Base-by-base conservation (phyloP, 1,284 basidiomycete species). In the Ganoderma boninense region DNA sequence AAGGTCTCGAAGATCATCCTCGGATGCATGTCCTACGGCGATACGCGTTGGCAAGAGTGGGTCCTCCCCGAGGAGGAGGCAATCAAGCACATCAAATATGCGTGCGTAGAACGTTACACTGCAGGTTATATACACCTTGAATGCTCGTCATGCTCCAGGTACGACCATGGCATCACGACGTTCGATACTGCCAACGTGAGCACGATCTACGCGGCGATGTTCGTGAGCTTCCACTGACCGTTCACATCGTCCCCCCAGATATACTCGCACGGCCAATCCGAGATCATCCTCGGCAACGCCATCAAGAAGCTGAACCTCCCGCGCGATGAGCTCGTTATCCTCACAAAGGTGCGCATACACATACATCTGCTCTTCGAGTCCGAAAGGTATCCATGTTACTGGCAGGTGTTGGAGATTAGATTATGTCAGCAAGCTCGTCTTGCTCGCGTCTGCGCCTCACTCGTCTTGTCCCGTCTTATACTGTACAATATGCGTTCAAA, bases 211-310 rank as follows among this genome's bases (percentile, higher is more conserved):
- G n/a, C 38, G 1, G 26, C 10, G n/a, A 35, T 29, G 29, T 29
- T 43, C 52, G 11, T 26, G 16, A 20, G 49, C 29, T 23, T 0
- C 1, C 2, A 6, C n/a, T 4, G 0, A 49, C 52, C 20, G 38
- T 8, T 6, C 38, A 7, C 38, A 10, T 6, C 52, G 38, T 6
- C 52, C 59, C 56, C 52, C 44, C 49, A 74, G 76, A 68, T 70
- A 1, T 77, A 78, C 77, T 80, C 83, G 42, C 89, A 90, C 73
- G 93, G 93, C 7, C 80, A 85, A 23, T 92, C 89, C 0, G 95
- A 96, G 79, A 78, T 87, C 38, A 88, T 94, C 71, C 85, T 96
- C 46, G 94, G 95, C 6, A 92, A 92, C 73, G 95, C 93, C 1
- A 92, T 97, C 81, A 93, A 92, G 76, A 77, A 91, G 73, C 85